phyloP scores from a whole-genome alignment of 1,139 yeast species.

The Debaryomyces subglobosus region DNA sequence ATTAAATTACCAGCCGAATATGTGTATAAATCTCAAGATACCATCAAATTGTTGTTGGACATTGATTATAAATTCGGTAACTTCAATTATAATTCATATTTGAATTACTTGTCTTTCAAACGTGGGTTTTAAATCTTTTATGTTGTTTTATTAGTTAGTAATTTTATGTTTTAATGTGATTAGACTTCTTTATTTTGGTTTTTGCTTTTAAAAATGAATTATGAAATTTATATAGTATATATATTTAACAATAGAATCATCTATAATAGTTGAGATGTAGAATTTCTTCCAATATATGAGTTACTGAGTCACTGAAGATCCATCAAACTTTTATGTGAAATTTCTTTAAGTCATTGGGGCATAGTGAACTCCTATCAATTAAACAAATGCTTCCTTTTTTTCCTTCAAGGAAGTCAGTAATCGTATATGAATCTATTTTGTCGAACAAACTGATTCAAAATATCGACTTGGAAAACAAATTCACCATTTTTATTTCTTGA shows the following conservation, averaged over 20 bases:
- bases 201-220: not conserved
- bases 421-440: conserved; percentile 20
- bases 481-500: conserved; percentile 18
- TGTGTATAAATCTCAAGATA: conserved; percentile 63
- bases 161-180: conserved; percentile 4
- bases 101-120: conserved; percentile 52
- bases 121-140: conserved; percentile 34
- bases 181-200: conserved; percentile 1
- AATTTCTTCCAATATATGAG: not conserved
- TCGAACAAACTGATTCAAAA: conserved; percentile 20
- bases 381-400: too few species aligned
- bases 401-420: not conserved
- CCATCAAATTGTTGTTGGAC: conserved; percentile 63
- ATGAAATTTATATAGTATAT: conserved; percentile 1
- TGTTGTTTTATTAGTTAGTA: conserved; percentile 1
- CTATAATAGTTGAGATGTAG: not conserved
- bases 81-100: conserved; percentile 55
- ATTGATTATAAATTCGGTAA: conserved; percentile 64
- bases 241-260: conserved; percentile 3
- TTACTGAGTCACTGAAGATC: too few species aligned
- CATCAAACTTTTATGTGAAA: too few species aligned
- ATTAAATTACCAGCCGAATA: conserved; percentile 51
- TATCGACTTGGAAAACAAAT: conserved; percentile 19
- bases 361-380: too few species aligned
- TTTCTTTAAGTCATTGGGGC: not conserved